Percentiles rank a stretch among this genome's conserved stretches.
These are phyloP conservation scores for Zygoascus ofunaensis DNA, from an alignment of 805 yeast genomes.

Conservation along the genomic window DNA sequence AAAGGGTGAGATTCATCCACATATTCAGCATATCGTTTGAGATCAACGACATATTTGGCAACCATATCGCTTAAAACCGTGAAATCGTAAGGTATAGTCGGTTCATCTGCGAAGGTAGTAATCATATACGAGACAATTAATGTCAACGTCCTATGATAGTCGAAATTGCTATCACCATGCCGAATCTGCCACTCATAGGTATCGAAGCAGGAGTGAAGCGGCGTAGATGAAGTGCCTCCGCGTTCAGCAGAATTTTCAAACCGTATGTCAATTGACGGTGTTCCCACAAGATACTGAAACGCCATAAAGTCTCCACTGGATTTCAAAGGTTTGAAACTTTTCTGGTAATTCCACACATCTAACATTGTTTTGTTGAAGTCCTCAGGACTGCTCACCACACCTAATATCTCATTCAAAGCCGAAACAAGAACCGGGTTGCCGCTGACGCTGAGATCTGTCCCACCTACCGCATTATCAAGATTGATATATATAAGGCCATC, in stretches of 20 bases:
- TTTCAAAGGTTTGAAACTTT: conserved; percentile 13
- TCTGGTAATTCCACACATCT: conserved; percentile 14
- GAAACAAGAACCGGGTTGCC: conserved; percentile 58
- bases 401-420: conserved; percentile 38
- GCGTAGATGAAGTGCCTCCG: conserved; percentile 22
- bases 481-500: conserved; percentile 68
- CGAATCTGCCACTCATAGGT: conserved; percentile 46
- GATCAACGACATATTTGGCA: conserved; percentile 37
- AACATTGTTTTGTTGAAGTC: conserved; percentile 12
- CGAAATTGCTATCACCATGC: conserved; percentile 48
- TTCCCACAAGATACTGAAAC: conserved; percentile 51
- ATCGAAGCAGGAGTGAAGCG: conserved; percentile 56
- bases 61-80: conserved; percentile 38
- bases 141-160: conserved; percentile 46
- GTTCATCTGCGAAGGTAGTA: conserved; percentile 60
- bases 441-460: conserved; percentile 43
- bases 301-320: conserved; percentile 60
- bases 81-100: conserved; percentile 64
- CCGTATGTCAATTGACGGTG: conserved; percentile 58
- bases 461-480: conserved; percentile 53
- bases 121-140: conserved; percentile 45
- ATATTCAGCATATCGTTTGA: conserved; percentile 28
- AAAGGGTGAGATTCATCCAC: conserved; percentile 15
- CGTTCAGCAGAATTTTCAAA: conserved; percentile 31
- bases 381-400: conserved; percentile 16